phyloP scores from a whole-genome alignment of 768 basidiomycete genomes.

The Podaxis sp. region DNA sequence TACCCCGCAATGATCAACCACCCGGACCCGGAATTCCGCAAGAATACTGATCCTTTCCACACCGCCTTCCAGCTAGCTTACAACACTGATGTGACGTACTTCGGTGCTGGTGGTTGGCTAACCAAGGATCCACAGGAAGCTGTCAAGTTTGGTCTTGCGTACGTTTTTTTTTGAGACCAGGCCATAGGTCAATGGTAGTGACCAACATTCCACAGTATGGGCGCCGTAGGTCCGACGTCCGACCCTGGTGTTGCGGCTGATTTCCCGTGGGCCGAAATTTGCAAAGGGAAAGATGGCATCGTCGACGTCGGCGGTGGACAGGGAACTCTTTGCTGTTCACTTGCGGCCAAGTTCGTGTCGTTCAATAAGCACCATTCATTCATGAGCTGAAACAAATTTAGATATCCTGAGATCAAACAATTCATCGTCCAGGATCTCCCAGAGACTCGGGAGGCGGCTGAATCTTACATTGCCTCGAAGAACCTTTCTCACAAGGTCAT shows the following conservation, averaged over 20 bases:
- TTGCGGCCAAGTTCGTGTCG: constrained; percentile 32
- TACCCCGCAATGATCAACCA: constrained; percentile 36
- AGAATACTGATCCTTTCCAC: constrained; percentile 33
- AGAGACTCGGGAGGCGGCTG: constrained; percentile 34
- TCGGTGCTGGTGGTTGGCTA: constrained; percentile 35
- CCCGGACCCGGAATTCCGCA: constrained; percentile 32
- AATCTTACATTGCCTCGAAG: constrained; percentile 32
- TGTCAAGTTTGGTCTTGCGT: constrained; percentile 35
- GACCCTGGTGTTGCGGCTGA: constrained; percentile 38
- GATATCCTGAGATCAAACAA: constrained; percentile 36
- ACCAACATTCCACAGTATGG: constrained; percentile 26
- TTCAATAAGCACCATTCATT: neutral
- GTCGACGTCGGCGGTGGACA: constrained; percentile 42
- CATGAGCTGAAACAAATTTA: constrained; percentile 14
- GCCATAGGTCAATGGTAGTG: neutral
- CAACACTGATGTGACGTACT: constrained; percentile 35
- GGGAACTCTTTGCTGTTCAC: constrained; percentile 38
- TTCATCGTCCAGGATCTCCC: constrained; percentile 40
- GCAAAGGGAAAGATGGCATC: constrained; percentile 35
- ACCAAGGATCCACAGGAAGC: constrained; percentile 38
- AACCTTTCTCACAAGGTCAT: constrained; percentile 31
- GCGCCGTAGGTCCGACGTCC: constrained; percentile 38
- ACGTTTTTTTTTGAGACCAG: neutral
- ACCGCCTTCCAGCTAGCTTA: constrained; percentile 38
- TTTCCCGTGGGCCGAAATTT: constrained; percentile 37